phyloP scores from a whole-genome alignment of 2,329 filamentous ascomycete species.

The Verticillium albo-atrum region DNA sequence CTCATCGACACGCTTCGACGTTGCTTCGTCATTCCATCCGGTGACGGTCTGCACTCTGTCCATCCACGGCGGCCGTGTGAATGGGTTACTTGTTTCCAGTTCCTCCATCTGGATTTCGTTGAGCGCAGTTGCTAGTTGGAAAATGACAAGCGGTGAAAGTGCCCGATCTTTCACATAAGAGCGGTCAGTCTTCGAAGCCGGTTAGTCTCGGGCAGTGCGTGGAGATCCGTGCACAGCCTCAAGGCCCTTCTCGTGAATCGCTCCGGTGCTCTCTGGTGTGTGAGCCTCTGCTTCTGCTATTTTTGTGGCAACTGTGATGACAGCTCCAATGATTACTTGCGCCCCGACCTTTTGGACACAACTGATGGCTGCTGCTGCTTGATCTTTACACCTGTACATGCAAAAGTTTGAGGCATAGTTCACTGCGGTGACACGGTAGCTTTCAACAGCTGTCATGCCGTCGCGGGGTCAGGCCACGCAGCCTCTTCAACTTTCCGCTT shows the following conservation, averaged over 20 bases:
- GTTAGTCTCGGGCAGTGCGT: slow-evolving; percentile 4
- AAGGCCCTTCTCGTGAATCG: slow-evolving; percentile 10
- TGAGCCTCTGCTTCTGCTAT: slow-evolving; percentile 15
- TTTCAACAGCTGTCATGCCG: too few species aligned
- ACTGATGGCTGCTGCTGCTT: too few species aligned
- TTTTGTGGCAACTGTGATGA: slow-evolving; percentile 12
- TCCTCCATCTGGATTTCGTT: slow-evolving; percentile 14
- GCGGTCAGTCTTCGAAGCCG: slow-evolving; percentile 1
- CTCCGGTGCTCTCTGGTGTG: slow-evolving; percentile 10
- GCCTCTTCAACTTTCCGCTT: too few species aligned
- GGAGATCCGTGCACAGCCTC: slow-evolving; percentile 4
- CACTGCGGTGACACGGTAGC: too few species aligned
- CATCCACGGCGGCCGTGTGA: slow-evolving; percentile 7
- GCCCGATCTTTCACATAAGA: not conserved
- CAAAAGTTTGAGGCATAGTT: too few species aligned
- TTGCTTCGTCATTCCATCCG: not conserved
- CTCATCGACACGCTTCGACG: too few species aligned
- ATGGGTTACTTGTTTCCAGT: slow-evolving; percentile 8
- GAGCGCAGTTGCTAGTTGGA: not conserved
- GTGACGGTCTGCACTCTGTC: slow-evolving; percentile 6
- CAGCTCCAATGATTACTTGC: too few species aligned
- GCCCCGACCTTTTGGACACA: too few species aligned
- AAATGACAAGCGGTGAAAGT: not conserved
- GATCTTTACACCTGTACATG: too few species aligned
- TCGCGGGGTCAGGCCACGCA: too few species aligned